These are phyloP conservation scores for Nitzschia inconspicua DNA, from an alignment of 108 stramenopile species.

Conservation along the genomic window DNA sequence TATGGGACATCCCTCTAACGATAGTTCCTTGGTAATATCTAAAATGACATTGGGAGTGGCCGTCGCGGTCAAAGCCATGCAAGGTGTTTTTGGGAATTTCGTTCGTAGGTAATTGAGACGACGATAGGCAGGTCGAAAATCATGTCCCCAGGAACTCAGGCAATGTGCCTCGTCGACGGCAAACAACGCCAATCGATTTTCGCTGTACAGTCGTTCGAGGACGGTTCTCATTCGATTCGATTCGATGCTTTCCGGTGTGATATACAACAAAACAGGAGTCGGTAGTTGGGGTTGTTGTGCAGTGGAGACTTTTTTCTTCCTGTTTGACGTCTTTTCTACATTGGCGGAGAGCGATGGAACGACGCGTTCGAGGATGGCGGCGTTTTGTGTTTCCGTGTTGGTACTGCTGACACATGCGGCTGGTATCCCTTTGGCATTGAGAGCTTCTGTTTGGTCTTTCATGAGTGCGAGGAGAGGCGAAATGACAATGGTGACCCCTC, in stretches of 20 bases:
- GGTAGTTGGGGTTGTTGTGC: not conserved
- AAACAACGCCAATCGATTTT: slow-evolving; percentile 69
- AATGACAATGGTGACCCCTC: slow-evolving; percentile 91
- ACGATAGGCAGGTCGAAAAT: slow-evolving; percentile 80
- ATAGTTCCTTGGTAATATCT: slow-evolving; percentile 71
- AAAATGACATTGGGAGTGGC: slow-evolving; percentile 84
- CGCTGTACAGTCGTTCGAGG: slow-evolving; percentile 57
- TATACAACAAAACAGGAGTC: slow-evolving; percentile 69
- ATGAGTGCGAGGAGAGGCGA: slow-evolving; percentile 95
- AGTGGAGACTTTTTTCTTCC: slow-evolving; percentile 4
- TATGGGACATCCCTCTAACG: slow-evolving; percentile 35
- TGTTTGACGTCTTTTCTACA: slow-evolving; percentile 11
- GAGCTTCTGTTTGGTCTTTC: slow-evolving; percentile 89
- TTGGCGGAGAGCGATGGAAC: slow-evolving; percentile 5
- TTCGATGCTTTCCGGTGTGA: slow-evolving; percentile 94
- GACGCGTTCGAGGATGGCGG: slow-evolving; percentile 45
- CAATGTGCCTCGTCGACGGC: slow-evolving; percentile 99
- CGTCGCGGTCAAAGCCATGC: slow-evolving; percentile 92
- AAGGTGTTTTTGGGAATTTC: slow-evolving; percentile 78
- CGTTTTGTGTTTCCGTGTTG: slow-evolving; percentile 47
- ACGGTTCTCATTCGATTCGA: slow-evolving; percentile 67
- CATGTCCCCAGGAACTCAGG: slow-evolving; percentile 84
- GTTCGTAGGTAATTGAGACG: slow-evolving; percentile 65
- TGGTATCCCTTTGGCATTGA: slow-evolving; percentile 57
- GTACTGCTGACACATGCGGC: slow-evolving; percentile 62